Conservation (phyloP, 805 yeast species). For the Cyberlindnera mycetangii region DNA sequence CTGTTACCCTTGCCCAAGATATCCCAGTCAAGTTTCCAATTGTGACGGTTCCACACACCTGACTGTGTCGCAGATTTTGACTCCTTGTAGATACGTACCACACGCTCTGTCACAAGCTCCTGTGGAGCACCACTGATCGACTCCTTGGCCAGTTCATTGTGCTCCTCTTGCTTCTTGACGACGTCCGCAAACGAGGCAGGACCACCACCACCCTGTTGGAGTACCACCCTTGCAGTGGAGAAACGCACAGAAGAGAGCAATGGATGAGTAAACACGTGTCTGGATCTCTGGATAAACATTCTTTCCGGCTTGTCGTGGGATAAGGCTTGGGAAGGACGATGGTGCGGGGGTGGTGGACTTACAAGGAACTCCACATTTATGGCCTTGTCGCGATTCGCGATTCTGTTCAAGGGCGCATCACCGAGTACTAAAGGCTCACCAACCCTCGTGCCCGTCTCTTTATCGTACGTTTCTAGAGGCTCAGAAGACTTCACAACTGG, state of each 20-base stretch:
- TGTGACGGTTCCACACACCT: conserved; percentile 43
- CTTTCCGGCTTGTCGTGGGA: not conserved
- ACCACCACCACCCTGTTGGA: not conserved
- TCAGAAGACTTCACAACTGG: too few species aligned
- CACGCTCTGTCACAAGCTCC: conserved; percentile 56
- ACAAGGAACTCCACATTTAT: not conserved
- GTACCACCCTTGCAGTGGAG: not conserved
- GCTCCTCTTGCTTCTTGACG: conserved; percentile 23
- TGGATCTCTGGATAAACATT: not conserved
- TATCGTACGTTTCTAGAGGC: not conserved
- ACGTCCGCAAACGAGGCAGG: conserved; percentile 4
- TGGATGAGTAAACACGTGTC: not conserved
- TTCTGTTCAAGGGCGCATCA: too few species aligned
- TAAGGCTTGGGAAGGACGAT: not conserved
- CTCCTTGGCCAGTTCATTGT: conserved; percentile 46
- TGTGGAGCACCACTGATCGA: conserved; percentile 74
- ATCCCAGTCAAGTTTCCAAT: conserved; percentile 87
- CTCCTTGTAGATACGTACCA: conserved; percentile 74
- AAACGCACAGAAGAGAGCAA: not conserved
- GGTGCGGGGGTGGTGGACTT: not conserved
- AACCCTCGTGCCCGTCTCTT: not conserved
- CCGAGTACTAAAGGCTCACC: not conserved
- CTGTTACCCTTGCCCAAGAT: conserved; percentile 70
- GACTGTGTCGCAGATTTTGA: conserved; percentile 82
- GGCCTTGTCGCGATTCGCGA: not conserved